Percentiles rank a stretch among this genome's conserved stretches.
These are phyloP conservation scores for Kodamaea hsintzibuensis DNA, from an alignment of 805 yeast genomes.

Conservation along the genomic window DNA sequence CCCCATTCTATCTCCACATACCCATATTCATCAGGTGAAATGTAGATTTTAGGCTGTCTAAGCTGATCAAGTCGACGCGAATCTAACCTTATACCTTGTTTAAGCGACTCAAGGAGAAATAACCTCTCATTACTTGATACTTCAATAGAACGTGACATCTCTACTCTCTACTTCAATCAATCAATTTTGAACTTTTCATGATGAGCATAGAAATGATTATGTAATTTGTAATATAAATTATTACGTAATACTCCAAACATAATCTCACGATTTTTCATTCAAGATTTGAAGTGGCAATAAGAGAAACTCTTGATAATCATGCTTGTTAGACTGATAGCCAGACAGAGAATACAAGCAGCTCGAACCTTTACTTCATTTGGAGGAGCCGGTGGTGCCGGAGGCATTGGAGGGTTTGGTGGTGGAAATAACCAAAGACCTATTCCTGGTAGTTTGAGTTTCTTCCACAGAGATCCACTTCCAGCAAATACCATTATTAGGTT, in stretches of 20 bases:
- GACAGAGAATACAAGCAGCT: background rate
- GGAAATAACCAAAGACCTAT: background rate
- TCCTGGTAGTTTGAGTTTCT: slow-evolving; percentile 43
- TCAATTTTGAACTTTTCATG: no score
- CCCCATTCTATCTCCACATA: slow-evolving; percentile 80
- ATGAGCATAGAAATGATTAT: background rate
- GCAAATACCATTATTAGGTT: slow-evolving; percentile 72
- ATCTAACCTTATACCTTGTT: slow-evolving; percentile 63
- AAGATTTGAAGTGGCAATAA: background rate
- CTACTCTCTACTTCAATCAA: background rate
- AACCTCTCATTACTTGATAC: slow-evolving; percentile 62
- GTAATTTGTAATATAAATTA: no score
- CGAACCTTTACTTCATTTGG: slow-evolving; percentile 7
- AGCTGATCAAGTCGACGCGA: slow-evolving; percentile 65
- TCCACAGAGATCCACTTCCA: slow-evolving; percentile 67
- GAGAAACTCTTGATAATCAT: background rate
- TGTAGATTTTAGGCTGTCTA: slow-evolving; percentile 61
- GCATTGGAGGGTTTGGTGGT: background rate
- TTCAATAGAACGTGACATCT: slow-evolving; percentile 63
- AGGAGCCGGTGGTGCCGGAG: background rate
- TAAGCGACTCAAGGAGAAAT: slow-evolving; percentile 64
- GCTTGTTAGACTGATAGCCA: background rate
- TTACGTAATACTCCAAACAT: no score
- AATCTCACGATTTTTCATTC: background rate
- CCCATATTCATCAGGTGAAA: slow-evolving; percentile 73